These are phyloP conservation scores for Auricularia sp. DNA, from an alignment of 768 basidiomycete genomes.

Conservation along the genomic window DNA sequence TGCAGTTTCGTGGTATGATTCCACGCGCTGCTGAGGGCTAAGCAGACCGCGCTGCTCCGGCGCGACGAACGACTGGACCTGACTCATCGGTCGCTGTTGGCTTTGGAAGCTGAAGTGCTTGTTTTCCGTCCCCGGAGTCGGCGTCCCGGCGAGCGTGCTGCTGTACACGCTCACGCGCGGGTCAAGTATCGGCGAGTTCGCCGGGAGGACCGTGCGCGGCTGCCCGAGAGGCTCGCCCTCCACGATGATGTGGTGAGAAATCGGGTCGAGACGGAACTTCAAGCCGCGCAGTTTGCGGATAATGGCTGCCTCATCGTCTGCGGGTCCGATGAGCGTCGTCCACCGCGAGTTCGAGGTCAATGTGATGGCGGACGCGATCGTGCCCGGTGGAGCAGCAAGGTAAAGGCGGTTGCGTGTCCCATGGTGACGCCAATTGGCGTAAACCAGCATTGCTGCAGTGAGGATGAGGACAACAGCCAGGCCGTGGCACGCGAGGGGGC, in stretches of 20 bases:
- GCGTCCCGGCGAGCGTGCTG: background rate
- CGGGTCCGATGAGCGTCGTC: slow-evolving; percentile 49
- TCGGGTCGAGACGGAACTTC: slow-evolving; percentile 40
- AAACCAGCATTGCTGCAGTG: slow-evolving; percentile 37
- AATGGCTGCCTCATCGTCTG: slow-evolving; percentile 38
- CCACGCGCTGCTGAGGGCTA: background rate
- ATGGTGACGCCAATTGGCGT: slow-evolving; percentile 38
- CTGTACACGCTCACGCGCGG: background rate
- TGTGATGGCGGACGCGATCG: slow-evolving; percentile 45
- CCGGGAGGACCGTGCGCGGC: background rate
- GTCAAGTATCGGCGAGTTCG: background rate
- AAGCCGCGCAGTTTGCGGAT: slow-evolving; percentile 40
- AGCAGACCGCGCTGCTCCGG: background rate
- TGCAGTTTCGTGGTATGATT: background rate
- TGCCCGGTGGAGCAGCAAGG: slow-evolving; percentile 47
- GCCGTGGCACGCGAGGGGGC: slow-evolving; percentile 40
- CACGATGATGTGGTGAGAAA: slow-evolving; percentile 1
- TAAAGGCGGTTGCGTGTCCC: slow-evolving; percentile 37
- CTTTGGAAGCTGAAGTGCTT: background rate
- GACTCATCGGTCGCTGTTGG: background rate
- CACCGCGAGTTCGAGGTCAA: slow-evolving; percentile 53
- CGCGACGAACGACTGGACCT: background rate
- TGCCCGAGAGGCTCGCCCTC: background rate
- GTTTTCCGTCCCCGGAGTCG: background rate
- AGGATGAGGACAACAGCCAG: slow-evolving; percentile 40